Evolutionary conservation across 2,329 filamentous ascomycete species (phyloP).

Genomic region (Diaporthe sp.): DNA sequence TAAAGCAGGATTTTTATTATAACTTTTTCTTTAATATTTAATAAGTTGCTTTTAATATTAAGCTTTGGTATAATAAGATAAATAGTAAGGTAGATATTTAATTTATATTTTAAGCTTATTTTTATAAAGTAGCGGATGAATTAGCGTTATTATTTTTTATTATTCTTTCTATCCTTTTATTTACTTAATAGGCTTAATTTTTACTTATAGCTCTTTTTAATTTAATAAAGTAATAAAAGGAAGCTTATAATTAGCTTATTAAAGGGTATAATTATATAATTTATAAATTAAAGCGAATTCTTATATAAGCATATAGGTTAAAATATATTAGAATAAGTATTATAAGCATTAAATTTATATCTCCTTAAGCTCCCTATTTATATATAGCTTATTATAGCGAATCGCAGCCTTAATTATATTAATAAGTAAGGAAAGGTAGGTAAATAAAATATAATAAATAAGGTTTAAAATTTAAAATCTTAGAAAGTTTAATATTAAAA

Average conservation of each 20-base stretch:
- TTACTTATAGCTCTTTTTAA: not conserved
- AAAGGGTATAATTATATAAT: not conserved
- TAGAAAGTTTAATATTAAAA: not conserved
- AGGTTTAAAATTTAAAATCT: not conserved
- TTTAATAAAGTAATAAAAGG: not conserved
- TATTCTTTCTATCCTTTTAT: not conserved
- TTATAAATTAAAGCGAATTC: not conserved
- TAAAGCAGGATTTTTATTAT: not conserved
- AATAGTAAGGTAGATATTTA: not conserved
- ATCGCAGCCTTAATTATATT: not conserved
- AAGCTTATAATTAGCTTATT: not conserved
- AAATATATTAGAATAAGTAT: not conserved
- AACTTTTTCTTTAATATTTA: not conserved
- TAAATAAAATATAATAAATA: not conserved
- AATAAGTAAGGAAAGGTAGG: not conserved
- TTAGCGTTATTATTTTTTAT: not conserved
- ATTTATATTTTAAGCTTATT: too few species aligned
- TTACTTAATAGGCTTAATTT: not conserved
- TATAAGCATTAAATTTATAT: not conserved
- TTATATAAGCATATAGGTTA: not conserved
- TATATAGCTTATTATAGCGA: not conserved
- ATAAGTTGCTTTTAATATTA: not conserved
- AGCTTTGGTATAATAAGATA: not conserved
- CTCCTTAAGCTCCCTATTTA: not conserved
- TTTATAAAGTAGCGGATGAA: not conserved